Percentiles rank a stretch among this genome's conserved stretches.
Evolutionary conservation across 805 yeast species (phyloP).

Genomic region (Myxozyma sirexii): DNA sequence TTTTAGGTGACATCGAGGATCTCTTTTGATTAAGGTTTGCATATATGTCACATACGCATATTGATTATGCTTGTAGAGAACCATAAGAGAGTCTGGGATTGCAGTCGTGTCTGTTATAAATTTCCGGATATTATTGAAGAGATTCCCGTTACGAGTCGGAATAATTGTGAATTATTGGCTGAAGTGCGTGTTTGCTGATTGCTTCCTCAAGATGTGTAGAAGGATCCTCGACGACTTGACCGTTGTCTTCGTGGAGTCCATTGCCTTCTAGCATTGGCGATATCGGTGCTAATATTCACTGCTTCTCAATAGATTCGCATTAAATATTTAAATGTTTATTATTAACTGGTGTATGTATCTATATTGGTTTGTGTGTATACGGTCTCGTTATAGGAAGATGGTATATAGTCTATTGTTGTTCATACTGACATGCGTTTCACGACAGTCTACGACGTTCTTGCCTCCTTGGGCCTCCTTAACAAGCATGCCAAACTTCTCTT

Average conservation of each 20-base stretch:
- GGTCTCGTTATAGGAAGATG: no score
- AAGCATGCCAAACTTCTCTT: slow-evolving; percentile 95
- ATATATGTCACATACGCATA: neutral
- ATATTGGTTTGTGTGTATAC: neutral
- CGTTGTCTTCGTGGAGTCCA: no score
- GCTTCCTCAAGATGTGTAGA: no score
- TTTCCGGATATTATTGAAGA: no score
- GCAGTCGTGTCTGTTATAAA: no score
- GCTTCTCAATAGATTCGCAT: neutral
- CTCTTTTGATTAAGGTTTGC: neutral
- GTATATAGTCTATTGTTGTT: no score
- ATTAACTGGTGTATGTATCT: slow-evolving; percentile 36
- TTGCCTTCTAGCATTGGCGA: no score
- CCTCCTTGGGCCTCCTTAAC: slow-evolving; percentile 83
- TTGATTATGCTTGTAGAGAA: neutral
- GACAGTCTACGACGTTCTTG: slow-evolving; percentile 70
- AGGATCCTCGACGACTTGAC: no score
- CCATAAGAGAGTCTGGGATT: no score
- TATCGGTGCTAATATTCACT: neutral
- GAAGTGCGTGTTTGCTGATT: no score
- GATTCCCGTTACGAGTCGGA: no score
- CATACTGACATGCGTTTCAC: neutral
- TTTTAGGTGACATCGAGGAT: slow-evolving; percentile 8
- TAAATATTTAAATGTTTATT: slow-evolving; percentile 31
- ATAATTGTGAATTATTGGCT: no score